Conservation (phyloP, 352 stramenopile genomes). For the Halophytophthora batemanensis region DNA sequence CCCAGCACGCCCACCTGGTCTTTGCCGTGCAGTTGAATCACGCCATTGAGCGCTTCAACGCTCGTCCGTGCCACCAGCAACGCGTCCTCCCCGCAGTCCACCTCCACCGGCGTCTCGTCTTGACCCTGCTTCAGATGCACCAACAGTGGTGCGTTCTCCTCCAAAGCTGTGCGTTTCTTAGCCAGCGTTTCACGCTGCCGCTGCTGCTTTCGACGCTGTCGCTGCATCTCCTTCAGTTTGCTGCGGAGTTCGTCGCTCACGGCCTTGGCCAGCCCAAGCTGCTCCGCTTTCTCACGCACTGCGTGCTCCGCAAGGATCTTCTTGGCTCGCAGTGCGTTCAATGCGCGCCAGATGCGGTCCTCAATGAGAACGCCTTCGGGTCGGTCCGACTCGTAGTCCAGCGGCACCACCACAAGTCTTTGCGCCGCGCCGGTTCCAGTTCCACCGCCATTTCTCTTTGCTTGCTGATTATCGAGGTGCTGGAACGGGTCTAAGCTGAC, state of each 20-base stretch:
- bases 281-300: conserved; percentile 53
- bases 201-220: conserved; percentile 26
- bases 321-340: conserved; percentile 58
- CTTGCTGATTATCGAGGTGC: conserved; percentile 42
- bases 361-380: conserved; percentile 62
- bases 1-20: conserved; percentile 84
- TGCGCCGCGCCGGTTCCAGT: conserved; percentile 7
- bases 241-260: conserved; percentile 55
- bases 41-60: conserved; percentile 86
- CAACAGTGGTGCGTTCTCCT: conserved; percentile 67
- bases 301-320: conserved; percentile 65
- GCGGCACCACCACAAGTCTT: conserved; percentile 39
- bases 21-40: conserved; percentile 81
- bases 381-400: conserved; percentile 72
- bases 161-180: conserved; percentile 7
- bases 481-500: conserved; percentile 73
- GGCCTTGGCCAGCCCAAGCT: conserved; percentile 36
- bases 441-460: conserved; percentile 7
- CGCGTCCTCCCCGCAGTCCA: conserved; percentile 57
- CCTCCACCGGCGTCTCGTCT: conserved; percentile 71
- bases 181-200: conserved; percentile 9
- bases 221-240: conserved; percentile 43
- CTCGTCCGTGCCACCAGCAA: conserved; percentile 74
- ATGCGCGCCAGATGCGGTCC: conserved; percentile 58
- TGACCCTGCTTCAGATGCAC: conserved; percentile 91